A percentile compares a stretch with the other conserved stretches of the same genome.
phyloP scores from a whole-genome alignment of 2,329 filamentous ascomycete species.

The Fusarium lateritium region DNA sequence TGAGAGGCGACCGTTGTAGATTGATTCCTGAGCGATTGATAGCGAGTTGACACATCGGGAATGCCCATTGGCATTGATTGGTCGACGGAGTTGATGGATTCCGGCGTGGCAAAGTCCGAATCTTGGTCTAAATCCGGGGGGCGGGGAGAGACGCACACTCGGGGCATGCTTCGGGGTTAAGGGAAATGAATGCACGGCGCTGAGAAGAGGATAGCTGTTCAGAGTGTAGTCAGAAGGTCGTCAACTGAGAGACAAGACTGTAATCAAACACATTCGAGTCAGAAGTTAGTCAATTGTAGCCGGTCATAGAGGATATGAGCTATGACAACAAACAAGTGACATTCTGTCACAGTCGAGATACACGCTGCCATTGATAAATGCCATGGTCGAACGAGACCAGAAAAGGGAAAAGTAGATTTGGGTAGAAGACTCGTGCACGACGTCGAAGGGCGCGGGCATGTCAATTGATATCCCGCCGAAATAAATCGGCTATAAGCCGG shows the following conservation, averaged over 20 bases:
- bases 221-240: background rate
- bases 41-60: conserved; percentile 19
- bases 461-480: conserved; percentile 44
- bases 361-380: conserved; percentile 7
- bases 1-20: background rate
- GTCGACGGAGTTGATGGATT: conserved; percentile 16
- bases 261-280: background rate
- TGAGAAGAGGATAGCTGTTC: background rate
- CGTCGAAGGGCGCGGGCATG: conserved; percentile 44
- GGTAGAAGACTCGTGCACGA: conserved; percentile 29
- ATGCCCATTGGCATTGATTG: conserved; percentile 30
- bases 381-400: background rate
- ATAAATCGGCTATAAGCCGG: conserved; percentile 22
- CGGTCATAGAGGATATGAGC: background rate
- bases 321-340: background rate
- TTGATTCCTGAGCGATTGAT: conserved; percentile 10
- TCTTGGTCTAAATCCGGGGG: conserved; percentile 45
- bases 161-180: conserved; percentile 37
- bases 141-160: conserved; percentile 27
- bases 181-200: conserved; percentile 12
- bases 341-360: conserved; percentile 7
- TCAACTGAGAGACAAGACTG: background rate
- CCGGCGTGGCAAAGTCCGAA: conserved; percentile 42
- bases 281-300: background rate
- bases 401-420: conserved; percentile 14